Conservation (phyloP, 2,329 filamentous ascomycete species). For the Colletotrichum tanaceti region DNA sequence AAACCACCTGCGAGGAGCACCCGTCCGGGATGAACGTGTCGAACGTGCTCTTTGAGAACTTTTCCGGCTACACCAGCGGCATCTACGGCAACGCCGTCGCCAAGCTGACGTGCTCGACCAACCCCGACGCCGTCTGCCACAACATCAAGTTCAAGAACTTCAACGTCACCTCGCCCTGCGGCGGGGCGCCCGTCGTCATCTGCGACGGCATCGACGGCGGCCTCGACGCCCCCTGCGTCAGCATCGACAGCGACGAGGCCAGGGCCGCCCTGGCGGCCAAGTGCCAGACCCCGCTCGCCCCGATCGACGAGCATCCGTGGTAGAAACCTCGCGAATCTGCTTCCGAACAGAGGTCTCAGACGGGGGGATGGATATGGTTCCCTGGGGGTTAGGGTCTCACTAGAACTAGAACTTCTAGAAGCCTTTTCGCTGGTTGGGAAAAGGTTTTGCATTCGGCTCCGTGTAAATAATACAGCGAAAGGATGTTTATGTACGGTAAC, state of each 20-base stretch:
- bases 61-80: constrained; percentile 67
- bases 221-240: constrained; percentile 49
- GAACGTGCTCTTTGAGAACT: constrained; percentile 69
- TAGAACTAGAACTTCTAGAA: too few relatives aligned
- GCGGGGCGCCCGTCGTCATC: constrained; percentile 57
- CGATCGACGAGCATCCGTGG: constrained; percentile 29
- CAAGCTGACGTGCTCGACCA: constrained; percentile 66
- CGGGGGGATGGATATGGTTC: too few relatives aligned
- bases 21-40: constrained; percentile 69
- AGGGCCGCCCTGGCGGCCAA: constrained; percentile 30
- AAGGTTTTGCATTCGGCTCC: background rate
- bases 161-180: constrained; percentile 63
- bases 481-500: too few relatives aligned
- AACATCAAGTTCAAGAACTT: constrained; percentile 68
- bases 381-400: too few relatives aligned
- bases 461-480: background rate
- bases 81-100: constrained; percentile 66
- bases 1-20: constrained; percentile 61
- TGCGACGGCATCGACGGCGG: constrained; percentile 61
- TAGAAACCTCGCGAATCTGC: background rate
- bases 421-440: background rate
- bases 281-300: constrained; percentile 31
- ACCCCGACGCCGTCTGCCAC: constrained; percentile 63
- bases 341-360: background rate
- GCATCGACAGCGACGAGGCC: constrained; percentile 30